Base-by-base conservation (phyloP, 306 rosid genomes). In the Oxytropis ochrocephala region DNA sequence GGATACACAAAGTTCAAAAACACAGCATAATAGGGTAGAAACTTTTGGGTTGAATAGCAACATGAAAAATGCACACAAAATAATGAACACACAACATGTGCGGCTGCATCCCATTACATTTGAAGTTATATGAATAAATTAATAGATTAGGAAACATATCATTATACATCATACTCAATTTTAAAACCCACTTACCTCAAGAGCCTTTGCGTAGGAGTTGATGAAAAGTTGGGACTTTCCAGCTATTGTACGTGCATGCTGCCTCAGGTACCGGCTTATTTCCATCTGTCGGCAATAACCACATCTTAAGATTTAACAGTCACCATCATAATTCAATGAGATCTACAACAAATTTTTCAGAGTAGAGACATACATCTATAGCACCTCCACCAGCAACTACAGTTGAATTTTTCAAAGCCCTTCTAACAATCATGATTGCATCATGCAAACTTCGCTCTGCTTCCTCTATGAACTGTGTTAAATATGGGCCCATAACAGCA, bases 331-430 rank as follows among this genome's bases (percentile, higher is more conserved):
- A 50, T 30, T 21, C 56, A 66, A 6, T 8, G 46, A 16, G 10
- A 70, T 46, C 67, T 42, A 74, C 75, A 4, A 38, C 51, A 49
- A 30, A 69, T 38, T 64, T 61, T 21, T 41, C 3, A 38, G 33
- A 41, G 21, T 36, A 59, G 56, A 72, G 52, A 60, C 90, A 52
- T 83, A 95, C 99, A 83, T 95, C 99, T 48, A 95, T 95, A 64
- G 99, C 99, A 77, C 99, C 99, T 65, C 99, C 99, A 39, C 99
- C 99, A 17, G 99, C 88, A 83, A 95, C 99, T 16, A 95, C 97
- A 46, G 96, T 95, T 55, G 99, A 95, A 76, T 95, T 95, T 84
- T 95, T 95, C 79, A 95, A 10, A 13, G 99, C 99, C 78, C 99
- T 91, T 56, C 99, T 81, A 64, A 95, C 99, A 75, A 95, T 95